phyloP scores from a whole-genome alignment of 257 asterid genomes.

The Plectranthus barbatus region DNA sequence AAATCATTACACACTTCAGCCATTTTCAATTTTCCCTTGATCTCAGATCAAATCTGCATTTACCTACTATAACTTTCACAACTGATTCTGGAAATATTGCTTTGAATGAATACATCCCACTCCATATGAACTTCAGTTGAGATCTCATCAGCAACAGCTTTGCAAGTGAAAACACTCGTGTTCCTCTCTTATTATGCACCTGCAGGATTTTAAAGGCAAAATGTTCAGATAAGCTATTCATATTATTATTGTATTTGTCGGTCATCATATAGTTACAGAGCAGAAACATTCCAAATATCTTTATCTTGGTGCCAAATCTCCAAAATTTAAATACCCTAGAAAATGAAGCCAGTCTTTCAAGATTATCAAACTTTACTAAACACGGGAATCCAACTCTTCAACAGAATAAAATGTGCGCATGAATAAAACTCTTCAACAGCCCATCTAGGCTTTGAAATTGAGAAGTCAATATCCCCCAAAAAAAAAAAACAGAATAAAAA shows the following conservation, averaged over 20 bases:
- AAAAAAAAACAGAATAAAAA: no score
- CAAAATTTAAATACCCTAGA: neutral
- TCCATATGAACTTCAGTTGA: neutral
- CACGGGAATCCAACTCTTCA: neutral
- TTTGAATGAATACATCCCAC: neutral
- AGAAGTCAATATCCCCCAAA: neutral
- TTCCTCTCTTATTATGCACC: conserved; percentile 19
- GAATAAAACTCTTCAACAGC: no score
- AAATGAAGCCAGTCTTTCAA: neutral
- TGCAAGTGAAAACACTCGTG: neutral
- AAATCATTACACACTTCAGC: conserved; percentile 17
- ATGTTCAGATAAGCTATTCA: neutral
- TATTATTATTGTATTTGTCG: neutral
- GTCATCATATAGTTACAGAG: neutral
- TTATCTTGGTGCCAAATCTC: neutral
- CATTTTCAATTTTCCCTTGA: conserved; percentile 33
- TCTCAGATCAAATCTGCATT: conserved; percentile 35
- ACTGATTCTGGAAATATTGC: conserved; percentile 1
- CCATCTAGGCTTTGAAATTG: neutral
- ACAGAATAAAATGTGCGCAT: no score
- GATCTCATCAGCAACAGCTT: conserved; percentile 8
- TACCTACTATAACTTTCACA: conserved; percentile 24
- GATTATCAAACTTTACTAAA: neutral
- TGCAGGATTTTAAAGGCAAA: conserved; percentile 11
- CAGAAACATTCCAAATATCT: neutral